phyloP scores from a whole-genome alignment of 2,329 filamentous ascomycete genomes.

The Fusarium sp. region DNA sequence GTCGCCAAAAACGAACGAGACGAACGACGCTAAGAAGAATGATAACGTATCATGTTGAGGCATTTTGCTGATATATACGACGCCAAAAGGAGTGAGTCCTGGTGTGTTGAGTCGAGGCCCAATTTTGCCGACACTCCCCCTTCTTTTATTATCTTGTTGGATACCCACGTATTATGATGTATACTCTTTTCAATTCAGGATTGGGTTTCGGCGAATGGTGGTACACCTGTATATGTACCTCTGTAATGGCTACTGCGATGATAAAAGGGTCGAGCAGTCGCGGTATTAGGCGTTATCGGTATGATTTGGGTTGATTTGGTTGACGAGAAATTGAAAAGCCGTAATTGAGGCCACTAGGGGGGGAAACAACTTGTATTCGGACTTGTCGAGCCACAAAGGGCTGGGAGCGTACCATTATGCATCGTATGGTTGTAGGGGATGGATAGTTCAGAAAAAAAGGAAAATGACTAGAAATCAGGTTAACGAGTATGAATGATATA shows the following conservation, averaged over 20 bases:
- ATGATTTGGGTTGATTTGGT: neutral
- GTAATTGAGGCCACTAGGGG: conserved; percentile 1
- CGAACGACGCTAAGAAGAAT: conserved; percentile 28
- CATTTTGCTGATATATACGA: conserved; percentile 3
- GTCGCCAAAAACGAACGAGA: conserved; percentile 59
- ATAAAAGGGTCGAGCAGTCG: conserved; percentile 13
- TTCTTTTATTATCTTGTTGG: conserved; percentile 33
- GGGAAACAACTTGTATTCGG: neutral
- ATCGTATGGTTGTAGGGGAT: neutral
- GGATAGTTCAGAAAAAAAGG: neutral
- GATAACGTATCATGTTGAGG: neutral
- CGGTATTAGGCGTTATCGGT: conserved; percentile 31
- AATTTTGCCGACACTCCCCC: neutral
- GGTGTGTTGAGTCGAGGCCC: neutral
- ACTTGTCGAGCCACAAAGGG: neutral
- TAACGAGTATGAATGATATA: conserved; percentile 9
- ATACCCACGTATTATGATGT: conserved; percentile 41
- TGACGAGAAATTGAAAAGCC: conserved; percentile 13
- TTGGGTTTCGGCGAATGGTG: conserved; percentile 3
- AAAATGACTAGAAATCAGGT: neutral
- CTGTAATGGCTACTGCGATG: conserved; percentile 26
- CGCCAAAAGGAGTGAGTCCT: neutral
- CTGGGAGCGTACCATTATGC: neutral
- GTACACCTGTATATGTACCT: conserved; percentile 5
- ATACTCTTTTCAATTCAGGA: conserved; percentile 18